A percentile compares a stretch with the other conserved stretches of the same genome.
Evolutionary conservation across 805 yeast species (phyloP).

Genomic region (Osmozyma mogii): DNA sequence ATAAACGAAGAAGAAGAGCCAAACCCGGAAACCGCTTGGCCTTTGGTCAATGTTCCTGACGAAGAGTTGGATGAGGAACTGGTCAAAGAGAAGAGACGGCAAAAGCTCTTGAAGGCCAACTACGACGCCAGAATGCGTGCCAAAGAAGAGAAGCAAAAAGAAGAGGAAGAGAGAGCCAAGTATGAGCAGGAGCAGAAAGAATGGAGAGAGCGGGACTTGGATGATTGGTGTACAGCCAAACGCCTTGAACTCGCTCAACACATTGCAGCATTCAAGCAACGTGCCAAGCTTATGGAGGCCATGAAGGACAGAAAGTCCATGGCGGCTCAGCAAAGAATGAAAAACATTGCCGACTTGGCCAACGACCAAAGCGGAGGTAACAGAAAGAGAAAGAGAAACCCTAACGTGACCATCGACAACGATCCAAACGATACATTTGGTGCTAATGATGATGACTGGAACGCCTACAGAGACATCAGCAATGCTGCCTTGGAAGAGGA

Average conservation of each 20-base stretch:
- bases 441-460: slow-evolving; percentile 94
- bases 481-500: slow-evolving; percentile 70
- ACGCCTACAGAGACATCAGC: slow-evolving; percentile 76
- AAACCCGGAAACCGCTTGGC: slow-evolving; percentile 52
- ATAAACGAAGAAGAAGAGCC: slow-evolving; percentile 26
- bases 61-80: slow-evolving; percentile 73
- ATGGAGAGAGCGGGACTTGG: slow-evolving; percentile 69
- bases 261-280: slow-evolving; percentile 58
- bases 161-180: slow-evolving; percentile 50
- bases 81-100: slow-evolving; percentile 79
- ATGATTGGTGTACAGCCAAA: slow-evolving; percentile 73
- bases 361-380: slow-evolving; percentile 50
- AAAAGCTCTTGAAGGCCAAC: slow-evolving; percentile 74
- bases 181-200: slow-evolving; percentile 58
- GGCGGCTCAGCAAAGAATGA: slow-evolving; percentile 91
- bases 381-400: slow-evolving; percentile 37
- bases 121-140: slow-evolving; percentile 83
- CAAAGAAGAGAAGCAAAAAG: slow-evolving; percentile 67
- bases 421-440: slow-evolving; percentile 94
- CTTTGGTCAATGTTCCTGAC: slow-evolving; percentile 78
- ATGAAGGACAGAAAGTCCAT: slow-evolving; percentile 81
- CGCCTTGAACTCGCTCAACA: slow-evolving; percentile 51
- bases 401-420: slow-evolving; percentile 66
- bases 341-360: slow-evolving; percentile 79
- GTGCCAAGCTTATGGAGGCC: slow-evolving; percentile 64